Base-by-base conservation (phyloP, 2,329 filamentous ascomycete genomes). In the Botrytis hyacinthi region DNA sequence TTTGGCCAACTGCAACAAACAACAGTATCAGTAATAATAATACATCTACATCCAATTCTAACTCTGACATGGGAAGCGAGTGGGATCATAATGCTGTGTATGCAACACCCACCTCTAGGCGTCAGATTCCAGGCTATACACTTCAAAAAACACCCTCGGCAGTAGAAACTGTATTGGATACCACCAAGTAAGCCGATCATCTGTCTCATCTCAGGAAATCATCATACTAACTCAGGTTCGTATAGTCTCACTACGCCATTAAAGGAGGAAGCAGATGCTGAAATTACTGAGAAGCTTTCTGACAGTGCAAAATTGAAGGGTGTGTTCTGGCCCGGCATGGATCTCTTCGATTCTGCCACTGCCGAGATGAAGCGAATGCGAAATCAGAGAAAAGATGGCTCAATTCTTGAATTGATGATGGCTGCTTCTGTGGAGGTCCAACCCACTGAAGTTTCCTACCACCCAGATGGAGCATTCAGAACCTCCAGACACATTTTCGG, bases 261-360 rank as follows among this genome's bases (percentile, higher is more conserved):
- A 54, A 79, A 76, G 54, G 65, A 48, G 16, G 73, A 76, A 29
- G 51, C 14, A 40, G 69, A 76, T n/a, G 57, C 69, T 20, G 76
- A 76, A 20, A 77, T 75, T 35, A 70, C 35, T 9, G 74, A 76
- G 60, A 79, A 78, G 72, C 35, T 77, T 26, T 72, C 77, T 7
- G 80, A 81, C n/a, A 79, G 76, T 74, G 75, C 79, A 16, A 80
- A 78, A 61, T 85, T 94, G 71, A 95, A 95, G 81, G 92, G 92
- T 3, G 84, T 91, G n/a, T 84, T 89, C 65, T 94, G 90, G 86
- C 90, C 91, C 4, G 93, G 93, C 29, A 95, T 95, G 92, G 88
- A 89, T 71, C 86, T 93, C n/a, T 94, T 95, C 80, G 93, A 95
- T 81, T 90, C 93, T 71, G 93, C 93, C 7, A 92, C 91, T 7